Evolutionary conservation across 495 filamentous ascomycete species (phyloP), one percentile per base, ranked within the genome.

Genomic region (Annulohypoxylon maeteangense): DNA sequence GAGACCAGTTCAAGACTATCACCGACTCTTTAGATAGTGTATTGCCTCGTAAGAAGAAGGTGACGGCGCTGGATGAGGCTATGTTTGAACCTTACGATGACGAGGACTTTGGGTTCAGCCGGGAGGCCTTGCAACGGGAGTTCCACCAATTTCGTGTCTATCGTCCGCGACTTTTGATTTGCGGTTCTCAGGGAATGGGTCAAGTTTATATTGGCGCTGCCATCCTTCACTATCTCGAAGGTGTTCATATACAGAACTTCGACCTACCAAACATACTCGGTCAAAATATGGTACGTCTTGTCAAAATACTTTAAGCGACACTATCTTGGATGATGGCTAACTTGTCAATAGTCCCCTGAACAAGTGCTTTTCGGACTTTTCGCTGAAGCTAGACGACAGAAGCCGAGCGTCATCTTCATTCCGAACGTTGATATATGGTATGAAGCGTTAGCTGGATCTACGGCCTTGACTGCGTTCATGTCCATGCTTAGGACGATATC

Each of bases 321-420:
- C 67, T n/a, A 64, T 36, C 27, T 5, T 6, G 12, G 29, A 34
- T 55, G 20, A 11, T 62, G 68, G 65, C 76, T 79, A 64, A 80
- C 68, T 32, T 50, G 36, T 32, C 55, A 8, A 64, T 61, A 90
- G 83, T 91, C 92, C 4, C 84, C 92, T 2, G 95, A 98, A 82
- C 90, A 94, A 70, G 90, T 93, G 18, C 87, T 99, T 42, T 92
- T 97, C 23, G 91, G 94, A 71, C 84, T 95, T 1, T 99, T 99
- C 76, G 86, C 90, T 0, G 95, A 99, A 81, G 92, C 96, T 12
- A 92, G 92, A 75, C 88, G 94, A 42, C 93, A 97, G 71, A 98
- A 96, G 79, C 95, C 96, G 7, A 94, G 93, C 80, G 92, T 99
- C 22, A 97, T 99, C 62, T 98, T 92, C 81, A 91, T 99, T 51